These are phyloP conservation scores for Yamadazyma sp. DNA, from an alignment of 1,139 yeast genomes.

Conservation along the genomic window DNA sequence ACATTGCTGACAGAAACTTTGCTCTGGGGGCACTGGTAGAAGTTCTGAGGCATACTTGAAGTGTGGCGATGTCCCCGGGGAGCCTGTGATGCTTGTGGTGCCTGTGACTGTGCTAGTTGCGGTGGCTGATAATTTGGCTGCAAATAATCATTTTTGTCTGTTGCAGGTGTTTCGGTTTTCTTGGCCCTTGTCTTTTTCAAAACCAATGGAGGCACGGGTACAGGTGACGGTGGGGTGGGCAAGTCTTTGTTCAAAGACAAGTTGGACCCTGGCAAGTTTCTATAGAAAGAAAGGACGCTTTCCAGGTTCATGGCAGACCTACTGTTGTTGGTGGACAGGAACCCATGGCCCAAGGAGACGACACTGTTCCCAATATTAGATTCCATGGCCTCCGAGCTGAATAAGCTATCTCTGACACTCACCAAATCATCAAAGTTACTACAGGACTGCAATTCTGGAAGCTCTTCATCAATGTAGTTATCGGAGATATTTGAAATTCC, in stretches of 20 bases:
- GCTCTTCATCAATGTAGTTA: slow-evolving; percentile 12
- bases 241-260: slow-evolving; percentile 10
- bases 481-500: slow-evolving; percentile 9
- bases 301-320: neutral
- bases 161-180: neutral
- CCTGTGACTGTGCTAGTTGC: too few relatives aligned
- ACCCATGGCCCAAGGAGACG: slow-evolving; percentile 2
- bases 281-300: slow-evolving; percentile 3
- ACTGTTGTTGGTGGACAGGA: neutral
- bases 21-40: slow-evolving; percentile 10
- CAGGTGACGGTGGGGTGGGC: slow-evolving; percentile 1
- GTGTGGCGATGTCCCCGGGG: neutral
- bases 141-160: neutral
- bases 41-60: neutral
- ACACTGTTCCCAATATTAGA: slow-evolving; percentile 2
- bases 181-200: neutral
- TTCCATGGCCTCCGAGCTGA: slow-evolving; percentile 7
- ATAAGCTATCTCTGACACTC: slow-evolving; percentile 17
- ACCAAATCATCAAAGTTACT: slow-evolving; percentile 5
- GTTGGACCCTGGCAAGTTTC: neutral
- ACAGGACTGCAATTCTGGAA: too few relatives aligned
- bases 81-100: neutral
- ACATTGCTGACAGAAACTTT: slow-evolving; percentile 11
- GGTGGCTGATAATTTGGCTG: neutral
- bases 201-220: neutral